These are phyloP conservation scores for Glycine soja DNA, from an alignment of 306 rosid genomes.

Conservation along the genomic window DNA sequence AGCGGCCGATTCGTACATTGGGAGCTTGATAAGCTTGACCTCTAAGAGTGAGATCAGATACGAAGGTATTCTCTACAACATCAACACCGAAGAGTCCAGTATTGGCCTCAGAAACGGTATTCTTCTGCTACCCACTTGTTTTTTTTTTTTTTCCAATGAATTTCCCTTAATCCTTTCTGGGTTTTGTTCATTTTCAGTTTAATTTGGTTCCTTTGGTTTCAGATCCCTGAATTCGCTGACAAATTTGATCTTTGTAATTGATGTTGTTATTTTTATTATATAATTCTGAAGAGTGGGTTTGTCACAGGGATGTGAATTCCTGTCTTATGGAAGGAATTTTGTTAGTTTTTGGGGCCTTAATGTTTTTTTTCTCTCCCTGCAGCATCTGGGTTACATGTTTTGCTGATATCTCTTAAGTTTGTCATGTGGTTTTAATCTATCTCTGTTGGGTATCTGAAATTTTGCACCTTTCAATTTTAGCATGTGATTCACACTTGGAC, in stretches of 20 bases:
- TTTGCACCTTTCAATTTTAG: not conserved
- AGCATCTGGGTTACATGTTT: not conserved
- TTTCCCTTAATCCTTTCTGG: too few relatives aligned
- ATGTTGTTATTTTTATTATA: too few relatives aligned
- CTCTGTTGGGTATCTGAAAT: constrained; percentile 19
- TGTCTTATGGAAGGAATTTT: not conserved
- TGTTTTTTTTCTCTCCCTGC: not conserved
- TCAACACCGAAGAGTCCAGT: constrained; percentile 85
- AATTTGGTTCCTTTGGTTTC: constrained; percentile 11
- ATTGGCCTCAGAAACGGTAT: constrained; percentile 79
- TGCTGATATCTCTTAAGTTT: too few relatives aligned
- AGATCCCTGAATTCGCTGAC: constrained; percentile 27
- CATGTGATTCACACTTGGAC: constrained; percentile 9
- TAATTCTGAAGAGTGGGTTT: not conserved
- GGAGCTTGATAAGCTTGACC: constrained; percentile 82
- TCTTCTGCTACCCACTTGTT: not conserved
- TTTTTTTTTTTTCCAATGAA: too few relatives aligned
- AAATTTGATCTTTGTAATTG: not conserved
- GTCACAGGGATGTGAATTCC: not conserved
- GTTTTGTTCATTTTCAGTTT: too few relatives aligned
- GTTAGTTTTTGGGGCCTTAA: constrained; percentile 2
- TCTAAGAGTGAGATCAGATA: constrained; percentile 90
- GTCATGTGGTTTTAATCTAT: not conserved
- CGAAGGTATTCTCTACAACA: constrained; percentile 74
- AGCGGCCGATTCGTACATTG: constrained; percentile 80